These are phyloP conservation scores for Fusarium chaquense DNA, from an alignment of 2,329 filamentous ascomycete genomes.

Conservation along the genomic window DNA sequence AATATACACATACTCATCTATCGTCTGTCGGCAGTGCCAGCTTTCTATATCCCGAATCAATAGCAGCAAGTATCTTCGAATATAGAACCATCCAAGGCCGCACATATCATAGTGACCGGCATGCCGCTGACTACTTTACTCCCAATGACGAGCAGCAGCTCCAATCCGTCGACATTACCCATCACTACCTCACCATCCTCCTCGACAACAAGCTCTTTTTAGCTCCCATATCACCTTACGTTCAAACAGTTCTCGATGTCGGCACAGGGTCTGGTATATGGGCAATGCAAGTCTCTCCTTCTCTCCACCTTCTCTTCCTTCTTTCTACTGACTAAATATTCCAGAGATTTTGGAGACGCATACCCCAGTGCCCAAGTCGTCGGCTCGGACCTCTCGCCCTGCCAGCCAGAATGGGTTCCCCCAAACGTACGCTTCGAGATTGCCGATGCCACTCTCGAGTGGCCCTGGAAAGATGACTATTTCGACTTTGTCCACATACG, in stretches of 20 bases:
- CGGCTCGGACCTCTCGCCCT: slow-evolving; percentile 41
- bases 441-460: slow-evolving; percentile 37
- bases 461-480: slow-evolving; percentile 38
- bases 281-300: slow-evolving; percentile 21
- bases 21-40: slow-evolving; percentile 28
- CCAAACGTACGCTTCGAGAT: slow-evolving; percentile 41
- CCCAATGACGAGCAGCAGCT: slow-evolving; percentile 45
- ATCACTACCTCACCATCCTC: slow-evolving; percentile 44
- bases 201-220: slow-evolving; percentile 39
- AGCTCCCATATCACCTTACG: slow-evolving; percentile 35
- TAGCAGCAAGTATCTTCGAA: slow-evolving; percentile 42
- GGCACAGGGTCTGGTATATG: slow-evolving; percentile 43
- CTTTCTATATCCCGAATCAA: slow-evolving; percentile 36
- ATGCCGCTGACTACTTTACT: slow-evolving; percentile 39
- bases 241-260: slow-evolving; percentile 43
- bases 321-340: background rate
- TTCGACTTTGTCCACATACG: slow-evolving; percentile 42
- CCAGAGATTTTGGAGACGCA: slow-evolving; percentile 40
- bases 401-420: slow-evolving; percentile 42
- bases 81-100: slow-evolving; percentile 43
- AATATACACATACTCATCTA: background rate
- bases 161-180: slow-evolving; percentile 42
- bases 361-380: slow-evolving; percentile 34
- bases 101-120: slow-evolving; percentile 43
- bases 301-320: background rate